Percentiles rank a stretch among this genome's conserved stretches.
Conservation (phyloP, 2,329 filamentous ascomycete species). For the Fusarium concolor region DNA sequence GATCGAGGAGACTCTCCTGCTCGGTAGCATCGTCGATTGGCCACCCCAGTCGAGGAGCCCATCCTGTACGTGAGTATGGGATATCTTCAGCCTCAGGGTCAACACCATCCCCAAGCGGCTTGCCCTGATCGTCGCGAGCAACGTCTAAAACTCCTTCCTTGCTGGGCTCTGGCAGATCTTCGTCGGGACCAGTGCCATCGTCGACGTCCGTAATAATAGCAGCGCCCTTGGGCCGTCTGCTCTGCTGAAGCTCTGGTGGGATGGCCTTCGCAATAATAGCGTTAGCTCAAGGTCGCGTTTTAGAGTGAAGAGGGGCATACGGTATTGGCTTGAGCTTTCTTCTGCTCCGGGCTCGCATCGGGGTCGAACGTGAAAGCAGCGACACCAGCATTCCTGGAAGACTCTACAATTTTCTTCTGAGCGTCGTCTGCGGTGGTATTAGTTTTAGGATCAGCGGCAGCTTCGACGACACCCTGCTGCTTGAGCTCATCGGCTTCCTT, state of each 20-base stretch:
- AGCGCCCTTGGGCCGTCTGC: constrained; percentile 65
- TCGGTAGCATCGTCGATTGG: constrained; percentile 67
- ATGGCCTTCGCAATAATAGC: constrained; percentile 48
- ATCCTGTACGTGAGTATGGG: constrained; percentile 72
- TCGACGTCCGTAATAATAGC: constrained; percentile 84
- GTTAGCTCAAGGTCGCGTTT: constrained; percentile 19
- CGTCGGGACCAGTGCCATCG: constrained; percentile 74
- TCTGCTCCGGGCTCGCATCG: constrained; percentile 83
- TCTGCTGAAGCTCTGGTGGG: constrained; percentile 52
- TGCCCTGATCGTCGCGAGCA: constrained; percentile 61
- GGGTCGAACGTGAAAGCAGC: constrained; percentile 89
- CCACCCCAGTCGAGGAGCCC: constrained; percentile 88
- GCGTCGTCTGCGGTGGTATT: constrained; percentile 76
- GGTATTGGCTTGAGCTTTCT: constrained; percentile 80
- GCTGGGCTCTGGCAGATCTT: constrained; percentile 81
- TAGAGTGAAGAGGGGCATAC: constrained; percentile 62
- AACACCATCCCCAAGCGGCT: constrained; percentile 61
- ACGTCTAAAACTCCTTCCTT: constrained; percentile 75
- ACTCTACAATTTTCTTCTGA: constrained; percentile 77
- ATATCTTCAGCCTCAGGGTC: constrained; percentile 65
- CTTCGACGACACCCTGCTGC: constrained; percentile 82
- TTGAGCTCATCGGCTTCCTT: constrained; percentile 73
- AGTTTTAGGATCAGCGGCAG: constrained; percentile 77
- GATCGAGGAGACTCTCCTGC: constrained; percentile 80
- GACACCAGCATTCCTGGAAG: constrained; percentile 82